phyloP scores from a whole-genome alignment of 1,284 basidiomycete genomes.

The Inonotus hispidus region DNA sequence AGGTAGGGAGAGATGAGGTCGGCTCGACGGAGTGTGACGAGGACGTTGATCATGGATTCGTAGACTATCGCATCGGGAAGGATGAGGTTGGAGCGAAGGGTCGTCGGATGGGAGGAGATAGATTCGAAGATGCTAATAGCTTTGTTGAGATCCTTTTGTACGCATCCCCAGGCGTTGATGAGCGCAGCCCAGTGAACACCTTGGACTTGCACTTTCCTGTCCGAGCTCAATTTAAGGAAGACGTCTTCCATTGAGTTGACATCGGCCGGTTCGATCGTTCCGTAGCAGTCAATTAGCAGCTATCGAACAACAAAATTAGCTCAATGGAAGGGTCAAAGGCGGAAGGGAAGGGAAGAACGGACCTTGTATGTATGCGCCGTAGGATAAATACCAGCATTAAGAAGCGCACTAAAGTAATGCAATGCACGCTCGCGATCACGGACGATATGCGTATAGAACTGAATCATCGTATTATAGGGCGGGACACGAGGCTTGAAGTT shows the following conservation, averaged over 20 bases:
- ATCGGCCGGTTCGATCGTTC: constrained; percentile 81
- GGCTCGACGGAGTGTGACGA: constrained; percentile 74
- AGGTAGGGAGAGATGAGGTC: constrained; percentile 77
- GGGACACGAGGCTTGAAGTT: constrained; percentile 88
- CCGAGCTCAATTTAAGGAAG: constrained; percentile 56
- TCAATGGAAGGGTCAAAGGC: constrained; percentile 18
- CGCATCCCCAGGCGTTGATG: constrained; percentile 88
- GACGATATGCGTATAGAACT: constrained; percentile 87
- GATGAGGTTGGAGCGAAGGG: constrained; percentile 25
- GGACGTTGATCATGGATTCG: constrained; percentile 87
- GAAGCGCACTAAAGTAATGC: constrained; percentile 73
- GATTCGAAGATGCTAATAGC: constrained; percentile 79
- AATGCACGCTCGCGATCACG: constrained; percentile 79
- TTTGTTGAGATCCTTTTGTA: constrained; percentile 70
- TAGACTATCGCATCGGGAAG: constrained; percentile 84
- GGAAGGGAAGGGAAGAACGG: constrained; percentile 20
- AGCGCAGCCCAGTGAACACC: constrained; percentile 90
- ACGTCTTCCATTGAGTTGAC: constrained; percentile 69
- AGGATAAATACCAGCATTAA: constrained; percentile 59
- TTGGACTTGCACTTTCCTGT: constrained; percentile 55
- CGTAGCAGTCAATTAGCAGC: constrained; percentile 90
- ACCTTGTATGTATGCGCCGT: constrained; percentile 92
- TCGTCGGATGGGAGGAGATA: constrained; percentile 52
- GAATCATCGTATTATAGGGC: constrained; percentile 99
- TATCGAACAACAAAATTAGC: constrained; percentile 26